Conservation (phyloP, 1,284 basidiomycete species). For the Quambalaria eucalypti region DNA sequence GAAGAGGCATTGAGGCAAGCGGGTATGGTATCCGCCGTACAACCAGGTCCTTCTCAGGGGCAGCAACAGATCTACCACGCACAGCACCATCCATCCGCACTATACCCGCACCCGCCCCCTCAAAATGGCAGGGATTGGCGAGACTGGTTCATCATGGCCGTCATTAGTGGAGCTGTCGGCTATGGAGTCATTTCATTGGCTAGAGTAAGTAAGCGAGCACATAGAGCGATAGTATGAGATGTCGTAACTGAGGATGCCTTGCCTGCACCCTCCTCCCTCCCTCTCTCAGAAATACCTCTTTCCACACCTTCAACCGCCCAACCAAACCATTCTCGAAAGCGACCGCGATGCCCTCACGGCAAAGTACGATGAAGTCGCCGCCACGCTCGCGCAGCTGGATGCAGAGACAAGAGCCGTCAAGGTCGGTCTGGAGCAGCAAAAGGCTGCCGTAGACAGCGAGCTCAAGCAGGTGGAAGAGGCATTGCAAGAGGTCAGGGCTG, state of each 20-base stretch:
- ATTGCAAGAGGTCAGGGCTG: slow-evolving; percentile 66
- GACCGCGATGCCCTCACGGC: slow-evolving; percentile 75
- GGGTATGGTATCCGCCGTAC: slow-evolving; percentile 9
- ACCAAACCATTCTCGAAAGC: slow-evolving; percentile 75
- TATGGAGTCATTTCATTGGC: slow-evolving; percentile 80
- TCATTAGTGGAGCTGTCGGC: slow-evolving; percentile 78
- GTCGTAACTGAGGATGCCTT: neutral
- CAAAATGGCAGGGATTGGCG: slow-evolving; percentile 33
- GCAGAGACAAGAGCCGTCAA: slow-evolving; percentile 65
- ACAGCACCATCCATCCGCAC: neutral
- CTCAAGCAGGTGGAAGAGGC: slow-evolving; percentile 71
- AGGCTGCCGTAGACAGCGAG: slow-evolving; percentile 65
- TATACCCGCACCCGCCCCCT: neutral
- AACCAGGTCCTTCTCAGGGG: neutral
- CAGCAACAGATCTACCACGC: neutral
- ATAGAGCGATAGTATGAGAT: neutral
- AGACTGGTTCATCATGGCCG: slow-evolving; percentile 64
- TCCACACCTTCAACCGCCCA: slow-evolving; percentile 83
- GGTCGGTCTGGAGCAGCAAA: slow-evolving; percentile 70
- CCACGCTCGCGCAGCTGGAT: slow-evolving; percentile 63
- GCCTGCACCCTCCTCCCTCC: neutral
- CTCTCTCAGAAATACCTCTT: slow-evolving; percentile 70
- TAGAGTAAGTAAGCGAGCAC: slow-evolving; percentile 53
- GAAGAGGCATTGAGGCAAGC: slow-evolving; percentile 66
- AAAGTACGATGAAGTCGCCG: slow-evolving; percentile 86